phyloP scores from a whole-genome alignment of 768 basidiomycete species.

The Suillus ampliporus region DNA sequence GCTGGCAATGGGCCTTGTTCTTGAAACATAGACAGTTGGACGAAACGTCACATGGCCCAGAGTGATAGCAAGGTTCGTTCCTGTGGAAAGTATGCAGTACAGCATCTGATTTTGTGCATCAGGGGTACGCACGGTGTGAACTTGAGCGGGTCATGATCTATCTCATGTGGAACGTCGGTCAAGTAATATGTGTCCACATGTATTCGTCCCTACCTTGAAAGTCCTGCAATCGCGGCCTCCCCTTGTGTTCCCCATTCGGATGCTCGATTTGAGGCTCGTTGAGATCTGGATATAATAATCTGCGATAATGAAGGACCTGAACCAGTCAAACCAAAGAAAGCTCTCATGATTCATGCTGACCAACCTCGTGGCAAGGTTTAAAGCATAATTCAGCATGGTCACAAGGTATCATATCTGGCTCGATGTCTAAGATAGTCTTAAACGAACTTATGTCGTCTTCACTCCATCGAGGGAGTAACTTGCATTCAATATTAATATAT shows the following conservation, averaged over 20 bases:
- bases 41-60: constrained; percentile 55
- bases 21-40: constrained; percentile 54
- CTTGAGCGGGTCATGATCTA: constrained; percentile 14
- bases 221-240: constrained; percentile 13
- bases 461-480: constrained; percentile 44
- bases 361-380: constrained; percentile 67
- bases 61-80: constrained; percentile 58
- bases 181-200: constrained; percentile 23
- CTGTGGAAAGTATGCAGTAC: constrained; percentile 31
- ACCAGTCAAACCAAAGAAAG: neutral
- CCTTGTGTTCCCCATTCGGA: constrained; percentile 8
- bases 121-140: constrained; percentile 24
- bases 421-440: constrained; percentile 44
- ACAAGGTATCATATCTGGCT: constrained; percentile 55
- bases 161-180: constrained; percentile 19
- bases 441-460: constrained; percentile 46
- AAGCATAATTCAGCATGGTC: constrained; percentile 58
- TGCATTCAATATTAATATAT: neutral
- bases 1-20: constrained; percentile 59
- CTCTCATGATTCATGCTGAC: neutral
- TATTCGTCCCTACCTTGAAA: constrained; percentile 28
- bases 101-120: neutral
- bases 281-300: constrained; percentile 14
- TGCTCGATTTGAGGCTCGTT: constrained; percentile 1
- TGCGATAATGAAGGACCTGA: constrained; percentile 31